These are phyloP conservation scores for Endocalyx cinctus DNA, from an alignment of 2,329 filamentous ascomycete species.

Conservation along the genomic window DNA sequence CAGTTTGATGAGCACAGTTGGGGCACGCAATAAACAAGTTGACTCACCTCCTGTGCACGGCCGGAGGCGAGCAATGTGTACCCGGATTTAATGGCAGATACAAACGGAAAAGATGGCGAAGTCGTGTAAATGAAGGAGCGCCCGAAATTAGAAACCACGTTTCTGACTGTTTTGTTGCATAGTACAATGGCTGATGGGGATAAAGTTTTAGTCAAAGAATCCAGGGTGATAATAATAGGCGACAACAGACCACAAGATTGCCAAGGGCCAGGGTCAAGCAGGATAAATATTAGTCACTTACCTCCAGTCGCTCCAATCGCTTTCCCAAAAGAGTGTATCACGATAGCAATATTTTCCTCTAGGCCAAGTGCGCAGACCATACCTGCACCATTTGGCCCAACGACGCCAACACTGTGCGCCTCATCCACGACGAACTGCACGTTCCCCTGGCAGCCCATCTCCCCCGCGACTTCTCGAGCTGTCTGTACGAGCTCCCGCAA, in stretches of 20 bases:
- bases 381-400: conserved; percentile 44
- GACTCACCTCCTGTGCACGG: conserved; percentile 21
- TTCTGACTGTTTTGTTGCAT: conserved; percentile 9
- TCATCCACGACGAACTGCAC: conserved; percentile 52
- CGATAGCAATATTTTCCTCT: conserved; percentile 43
- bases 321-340: conserved; percentile 50
- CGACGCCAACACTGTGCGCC: conserved; percentile 47
- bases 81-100: conserved; percentile 32
- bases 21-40: no score
- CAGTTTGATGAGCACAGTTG: no score
- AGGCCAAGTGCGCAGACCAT: conserved; percentile 45
- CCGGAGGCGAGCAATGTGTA: conserved; percentile 28
- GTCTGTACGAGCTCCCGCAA: conserved; percentile 31
- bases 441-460: no score
- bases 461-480: conserved; percentile 28
- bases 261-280: no score
- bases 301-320: conserved; percentile 37
- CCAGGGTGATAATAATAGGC: no score
- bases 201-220: no score
- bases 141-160: conserved; percentile 15
- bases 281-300: no score
- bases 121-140: conserved; percentile 37
- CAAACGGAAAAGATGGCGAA: conserved; percentile 34
- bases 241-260: no score
- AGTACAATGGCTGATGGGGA: conserved; percentile 18